A percentile compares a stretch with the other conserved stretches of the same genome.
Evolutionary conservation across 2,329 filamentous ascomycete genomes (phyloP).

Genomic region (Talaromyces sp.): DNA sequence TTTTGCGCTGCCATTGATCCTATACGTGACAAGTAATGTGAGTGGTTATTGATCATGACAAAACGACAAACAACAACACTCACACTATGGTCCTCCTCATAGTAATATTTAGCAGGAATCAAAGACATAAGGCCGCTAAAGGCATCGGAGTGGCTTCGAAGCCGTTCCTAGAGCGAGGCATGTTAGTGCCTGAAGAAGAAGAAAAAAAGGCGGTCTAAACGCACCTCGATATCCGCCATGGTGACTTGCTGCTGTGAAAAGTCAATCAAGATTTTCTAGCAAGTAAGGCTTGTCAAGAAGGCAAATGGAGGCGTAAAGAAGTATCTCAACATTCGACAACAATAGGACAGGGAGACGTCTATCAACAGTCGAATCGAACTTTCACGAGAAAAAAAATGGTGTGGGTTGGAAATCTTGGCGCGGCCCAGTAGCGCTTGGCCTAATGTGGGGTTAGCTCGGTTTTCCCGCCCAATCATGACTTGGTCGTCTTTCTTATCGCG

Average conservation of each 20-base stretch:
- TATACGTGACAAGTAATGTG: slow-evolving; percentile 38
- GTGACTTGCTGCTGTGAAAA: background rate
- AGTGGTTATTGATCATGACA: background rate
- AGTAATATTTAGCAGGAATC: slow-evolving; percentile 88
- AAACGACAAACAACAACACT: slow-evolving; percentile 37
- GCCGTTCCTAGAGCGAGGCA: slow-evolving; percentile 40
- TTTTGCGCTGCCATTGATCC: slow-evolving; percentile 94
- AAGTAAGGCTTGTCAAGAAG: background rate
- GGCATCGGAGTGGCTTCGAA: slow-evolving; percentile 61
- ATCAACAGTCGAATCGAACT: slow-evolving; percentile 9
- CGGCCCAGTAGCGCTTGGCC: slow-evolving; percentile 7
- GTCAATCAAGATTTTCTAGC: slow-evolving; percentile 9
- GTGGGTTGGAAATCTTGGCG: slow-evolving; percentile 39
- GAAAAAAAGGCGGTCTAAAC: slow-evolving; percentile 20
- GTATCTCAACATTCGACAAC: background rate
- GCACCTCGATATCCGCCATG: slow-evolving; percentile 42
- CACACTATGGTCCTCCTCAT: slow-evolving; percentile 80
- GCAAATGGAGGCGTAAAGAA: background rate
- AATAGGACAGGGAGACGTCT: background rate
- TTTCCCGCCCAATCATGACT: background rate
- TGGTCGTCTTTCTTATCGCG: background rate
- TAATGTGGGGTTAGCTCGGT: background rate
- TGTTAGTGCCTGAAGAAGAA: slow-evolving; percentile 39
- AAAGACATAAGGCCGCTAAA: slow-evolving; percentile 84
- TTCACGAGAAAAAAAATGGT: slow-evolving; percentile 35